Conservation (phyloP, 2,329 filamentous ascomycete species). For the Aspergillus alliaceus region DNA sequence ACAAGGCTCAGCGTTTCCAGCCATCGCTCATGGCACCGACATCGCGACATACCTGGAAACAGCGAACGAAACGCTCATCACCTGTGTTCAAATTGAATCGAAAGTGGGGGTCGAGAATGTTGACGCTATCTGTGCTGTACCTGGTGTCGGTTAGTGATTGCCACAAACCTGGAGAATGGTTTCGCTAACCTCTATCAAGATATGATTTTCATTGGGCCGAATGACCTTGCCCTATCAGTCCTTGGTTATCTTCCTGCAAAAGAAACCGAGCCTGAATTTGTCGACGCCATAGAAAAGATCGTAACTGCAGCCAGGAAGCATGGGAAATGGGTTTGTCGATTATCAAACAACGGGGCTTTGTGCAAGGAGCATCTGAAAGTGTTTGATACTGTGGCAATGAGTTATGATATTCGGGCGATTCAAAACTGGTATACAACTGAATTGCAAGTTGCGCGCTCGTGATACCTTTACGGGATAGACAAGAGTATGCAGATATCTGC, state of each 20-base stretch:
- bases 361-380: conserved; percentile 39
- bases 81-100: conserved; percentile 42
- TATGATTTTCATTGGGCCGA: conserved; percentile 37
- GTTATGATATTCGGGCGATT: conserved; percentile 47
- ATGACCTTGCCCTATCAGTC: conserved; percentile 14
- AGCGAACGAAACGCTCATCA: conserved; percentile 34
- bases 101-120: conserved; percentile 40
- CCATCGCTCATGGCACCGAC: conserved; percentile 31
- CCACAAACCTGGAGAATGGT: background rate
- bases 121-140: conserved; percentile 38
- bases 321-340: conserved; percentile 63
- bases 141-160: conserved; percentile 27
- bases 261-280: conserved; percentile 52
- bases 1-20: conserved; percentile 26
- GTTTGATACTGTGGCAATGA: conserved; percentile 49
- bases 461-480: conserved; percentile 1
- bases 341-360: conserved; percentile 38
- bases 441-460: conserved; percentile 39
- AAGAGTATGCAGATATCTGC: no score
- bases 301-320: conserved; percentile 58
- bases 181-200: background rate
- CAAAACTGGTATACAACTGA: conserved; percentile 49
- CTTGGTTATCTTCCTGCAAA: background rate
- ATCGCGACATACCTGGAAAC: conserved; percentile 31
- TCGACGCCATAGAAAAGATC: conserved; percentile 59